phyloP scores from a whole-genome alignment of 2,329 filamentous ascomycete species.

The Cercospora zeae-maydis region DNA sequence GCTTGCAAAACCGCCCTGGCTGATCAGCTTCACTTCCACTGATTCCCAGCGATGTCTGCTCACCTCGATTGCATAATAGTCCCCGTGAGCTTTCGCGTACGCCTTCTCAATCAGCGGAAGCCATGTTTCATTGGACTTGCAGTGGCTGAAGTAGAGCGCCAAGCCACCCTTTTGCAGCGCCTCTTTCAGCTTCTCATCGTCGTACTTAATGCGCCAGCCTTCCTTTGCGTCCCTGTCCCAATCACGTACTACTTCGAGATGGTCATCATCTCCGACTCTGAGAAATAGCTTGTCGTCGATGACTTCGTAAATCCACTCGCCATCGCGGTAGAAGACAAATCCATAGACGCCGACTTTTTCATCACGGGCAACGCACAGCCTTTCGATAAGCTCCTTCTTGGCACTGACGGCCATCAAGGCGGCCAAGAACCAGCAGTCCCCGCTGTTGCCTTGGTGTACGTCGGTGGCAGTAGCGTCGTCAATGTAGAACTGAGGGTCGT shows the following conservation, averaged over 20 bases:
- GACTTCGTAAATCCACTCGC: slow-evolving; percentile 88
- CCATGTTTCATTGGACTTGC: slow-evolving; percentile 77
- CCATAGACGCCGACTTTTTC: slow-evolving; percentile 76
- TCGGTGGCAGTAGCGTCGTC: slow-evolving; percentile 74
- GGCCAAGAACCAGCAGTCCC: slow-evolving; percentile 85
- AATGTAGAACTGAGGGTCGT: slow-evolving; percentile 57
- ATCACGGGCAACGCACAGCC: slow-evolving; percentile 68
- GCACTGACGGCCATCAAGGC: slow-evolving; percentile 74
- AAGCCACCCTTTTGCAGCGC: slow-evolving; percentile 70
- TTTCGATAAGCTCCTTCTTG: slow-evolving; percentile 71
- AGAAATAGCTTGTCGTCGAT: slow-evolving; percentile 88
- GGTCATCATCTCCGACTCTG: slow-evolving; percentile 77
- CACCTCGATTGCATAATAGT: slow-evolving; percentile 66
- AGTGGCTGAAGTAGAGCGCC: slow-evolving; percentile 74
- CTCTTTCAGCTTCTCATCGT: slow-evolving; percentile 46
- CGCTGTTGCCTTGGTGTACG: slow-evolving; percentile 71
- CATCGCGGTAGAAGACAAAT: slow-evolving; percentile 79
- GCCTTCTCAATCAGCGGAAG: slow-evolving; percentile 76
- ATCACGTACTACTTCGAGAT: slow-evolving; percentile 47
- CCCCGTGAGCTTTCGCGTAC: slow-evolving; percentile 79
- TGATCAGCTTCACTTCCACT: slow-evolving; percentile 38
- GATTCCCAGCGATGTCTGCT: slow-evolving; percentile 49
- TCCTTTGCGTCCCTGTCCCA: slow-evolving; percentile 29
- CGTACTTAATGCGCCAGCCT: slow-evolving; percentile 35
- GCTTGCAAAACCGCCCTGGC: slow-evolving; percentile 69